A percentile compares a stretch with the other conserved stretches of the same genome.
These are phyloP conservation scores for Lycium ferocissimum DNA, from an alignment of 257 asterid genomes.

Conservation along the genomic window DNA sequence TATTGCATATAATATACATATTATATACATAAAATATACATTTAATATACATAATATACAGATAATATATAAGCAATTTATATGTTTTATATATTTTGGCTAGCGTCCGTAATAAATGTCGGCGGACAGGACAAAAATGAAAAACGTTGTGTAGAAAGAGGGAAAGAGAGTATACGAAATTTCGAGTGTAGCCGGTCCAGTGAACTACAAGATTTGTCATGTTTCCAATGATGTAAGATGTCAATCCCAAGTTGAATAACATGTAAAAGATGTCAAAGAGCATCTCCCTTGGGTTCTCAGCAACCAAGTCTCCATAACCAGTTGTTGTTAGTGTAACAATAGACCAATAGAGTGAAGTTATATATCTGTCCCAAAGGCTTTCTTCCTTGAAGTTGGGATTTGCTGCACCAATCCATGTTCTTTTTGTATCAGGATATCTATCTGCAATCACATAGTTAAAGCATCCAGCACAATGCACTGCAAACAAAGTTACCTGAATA, in stretches of 20 bases:
- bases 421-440: slow-evolving; percentile 45
- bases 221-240: slow-evolving; percentile 68
- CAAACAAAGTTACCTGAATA: slow-evolving; percentile 61
- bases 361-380: slow-evolving; percentile 57
- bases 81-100: too few species aligned
- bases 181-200: slow-evolving; percentile 58
- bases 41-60: too few species aligned
- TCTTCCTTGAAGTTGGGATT: slow-evolving; percentile 54
- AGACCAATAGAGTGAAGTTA: slow-evolving; percentile 67
- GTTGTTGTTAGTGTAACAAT: slow-evolving; percentile 66
- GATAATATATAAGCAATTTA: too few species aligned
- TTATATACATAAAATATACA: too few species aligned
- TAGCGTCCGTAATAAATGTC: too few species aligned
- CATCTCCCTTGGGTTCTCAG: slow-evolving; percentile 66
- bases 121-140: too few species aligned
- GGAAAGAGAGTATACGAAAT: slow-evolving; percentile 47
- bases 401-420: slow-evolving; percentile 66
- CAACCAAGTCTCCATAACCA: slow-evolving; percentile 74
- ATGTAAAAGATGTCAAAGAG: slow-evolving; percentile 58
- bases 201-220: slow-evolving; percentile 72
- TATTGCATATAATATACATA: too few species aligned
- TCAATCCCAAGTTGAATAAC: slow-evolving; percentile 69
- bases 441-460: slow-evolving; percentile 61
- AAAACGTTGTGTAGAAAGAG: not conserved
- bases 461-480: slow-evolving; percentile 68